Conservation (phyloP, 1,284 basidiomycete species). For the Boletellus sp. region DNA sequence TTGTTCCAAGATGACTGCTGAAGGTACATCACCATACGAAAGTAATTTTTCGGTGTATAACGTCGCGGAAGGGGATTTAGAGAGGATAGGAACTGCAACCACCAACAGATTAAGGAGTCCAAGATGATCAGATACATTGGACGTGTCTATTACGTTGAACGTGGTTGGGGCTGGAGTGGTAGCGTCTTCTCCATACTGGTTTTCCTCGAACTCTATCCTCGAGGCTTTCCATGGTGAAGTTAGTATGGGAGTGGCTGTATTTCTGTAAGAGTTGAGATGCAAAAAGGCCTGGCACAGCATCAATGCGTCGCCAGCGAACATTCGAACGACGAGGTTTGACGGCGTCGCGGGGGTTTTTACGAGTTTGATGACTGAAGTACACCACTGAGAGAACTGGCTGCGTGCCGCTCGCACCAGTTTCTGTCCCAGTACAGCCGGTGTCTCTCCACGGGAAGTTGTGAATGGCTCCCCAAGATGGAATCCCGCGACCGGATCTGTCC, state of each 20-base stretch:
- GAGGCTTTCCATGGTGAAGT: constrained; percentile 37
- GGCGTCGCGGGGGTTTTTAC: constrained; percentile 3
- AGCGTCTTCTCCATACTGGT: constrained; percentile 31
- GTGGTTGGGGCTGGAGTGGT: constrained; percentile 31
- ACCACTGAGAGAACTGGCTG: constrained; percentile 26
- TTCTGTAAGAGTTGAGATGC: constrained; percentile 16
- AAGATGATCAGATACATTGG: constrained; percentile 48
- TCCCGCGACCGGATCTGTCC: constrained; percentile 40
- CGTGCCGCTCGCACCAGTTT: constrained; percentile 19
- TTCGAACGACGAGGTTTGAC: constrained; percentile 23
- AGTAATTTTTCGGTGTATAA: constrained; percentile 45
- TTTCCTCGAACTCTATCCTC: constrained; percentile 33
- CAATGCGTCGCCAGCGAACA: constrained; percentile 35
- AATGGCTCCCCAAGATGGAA: constrained; percentile 48
- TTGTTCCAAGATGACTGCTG: constrained; percentile 31
- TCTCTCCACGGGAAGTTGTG: constrained; percentile 5
- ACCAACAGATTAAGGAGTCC: constrained; percentile 51
- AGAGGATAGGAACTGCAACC: constrained; percentile 37
- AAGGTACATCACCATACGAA: constrained; percentile 23
- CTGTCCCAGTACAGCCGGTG: constrained; percentile 11
- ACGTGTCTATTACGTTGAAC: constrained; percentile 56
- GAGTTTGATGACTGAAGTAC: constrained; percentile 16
- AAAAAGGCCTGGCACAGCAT: constrained; percentile 31
- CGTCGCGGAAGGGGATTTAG: constrained; percentile 26
- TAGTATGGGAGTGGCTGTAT: constrained; percentile 28